These are phyloP conservation scores for Colletotrichum chrysophilum DNA, from an alignment of 2,329 filamentous ascomycete species.

Conservation along the genomic window DNA sequence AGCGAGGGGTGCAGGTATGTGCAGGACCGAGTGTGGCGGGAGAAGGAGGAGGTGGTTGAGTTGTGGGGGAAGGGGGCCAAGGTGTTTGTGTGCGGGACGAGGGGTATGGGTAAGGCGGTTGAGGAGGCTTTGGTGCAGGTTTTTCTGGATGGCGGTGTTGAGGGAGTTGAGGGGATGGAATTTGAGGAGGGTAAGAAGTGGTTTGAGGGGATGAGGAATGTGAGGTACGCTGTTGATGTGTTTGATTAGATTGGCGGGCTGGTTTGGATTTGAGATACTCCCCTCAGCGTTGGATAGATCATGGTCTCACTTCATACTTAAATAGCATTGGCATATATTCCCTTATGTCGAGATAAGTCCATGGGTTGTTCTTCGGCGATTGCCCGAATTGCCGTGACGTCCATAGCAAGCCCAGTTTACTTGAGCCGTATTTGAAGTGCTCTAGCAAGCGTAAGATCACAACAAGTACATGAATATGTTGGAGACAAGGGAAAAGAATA, in stretches of 20 bases:
- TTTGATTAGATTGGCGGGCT: constrained; percentile 48
- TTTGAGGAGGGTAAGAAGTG: constrained; percentile 48
- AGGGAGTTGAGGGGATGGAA: constrained; percentile 23
- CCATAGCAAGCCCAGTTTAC: fast-evolving
- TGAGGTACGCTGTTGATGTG: constrained; percentile 65
- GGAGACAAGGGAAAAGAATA: background rate
- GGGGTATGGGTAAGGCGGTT: constrained; percentile 46
- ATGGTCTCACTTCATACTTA: fast-evolving
- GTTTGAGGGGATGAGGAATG: constrained; percentile 57
- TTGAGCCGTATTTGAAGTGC: background rate
- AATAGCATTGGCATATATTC: background rate
- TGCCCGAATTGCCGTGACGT: background rate
- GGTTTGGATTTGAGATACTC: background rate
- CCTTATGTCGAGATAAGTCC: fast-evolving
- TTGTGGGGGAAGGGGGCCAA: constrained; percentile 47
- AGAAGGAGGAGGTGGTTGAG: constrained; percentile 32
- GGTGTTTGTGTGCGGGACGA: constrained; percentile 67
- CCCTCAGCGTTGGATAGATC: background rate
- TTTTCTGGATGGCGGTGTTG: constrained; percentile 27
- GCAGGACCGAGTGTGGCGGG: constrained; percentile 45
- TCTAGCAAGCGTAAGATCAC: background rate
- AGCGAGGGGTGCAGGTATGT: constrained; percentile 55
- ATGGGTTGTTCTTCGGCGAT: fast-evolving
- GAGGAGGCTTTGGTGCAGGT: constrained; percentile 32
- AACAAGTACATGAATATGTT: fast-evolving